Percentiles rank a stretch among this genome's conserved stretches.
Conservation (phyloP, 2,329 filamentous ascomycete genomes). For the Colletotrichum spaethianum region DNA sequence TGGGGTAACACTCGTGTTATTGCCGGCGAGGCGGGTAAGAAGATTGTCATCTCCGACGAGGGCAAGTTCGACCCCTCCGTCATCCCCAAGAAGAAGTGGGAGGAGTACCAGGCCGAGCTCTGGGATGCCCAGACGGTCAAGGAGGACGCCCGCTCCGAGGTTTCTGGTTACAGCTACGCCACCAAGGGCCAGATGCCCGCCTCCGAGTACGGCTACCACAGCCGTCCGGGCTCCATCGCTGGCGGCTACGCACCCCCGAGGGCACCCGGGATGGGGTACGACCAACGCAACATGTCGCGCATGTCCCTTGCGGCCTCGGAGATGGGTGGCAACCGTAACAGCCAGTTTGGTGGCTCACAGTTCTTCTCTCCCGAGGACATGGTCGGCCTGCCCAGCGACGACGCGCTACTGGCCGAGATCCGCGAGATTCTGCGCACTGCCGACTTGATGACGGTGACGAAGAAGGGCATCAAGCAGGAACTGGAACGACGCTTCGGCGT, state of each 20-base stretch:
- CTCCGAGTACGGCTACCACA: slow-evolving; percentile 80
- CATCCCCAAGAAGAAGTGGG: slow-evolving; percentile 99
- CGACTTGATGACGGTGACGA: slow-evolving; percentile 97
- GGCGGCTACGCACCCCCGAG: slow-evolving; percentile 53
- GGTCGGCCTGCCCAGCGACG: slow-evolving; percentile 85
- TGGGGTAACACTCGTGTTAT: slow-evolving; percentile 99
- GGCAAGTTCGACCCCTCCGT: slow-evolving; percentile 95
- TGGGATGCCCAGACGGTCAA: slow-evolving; percentile 95
- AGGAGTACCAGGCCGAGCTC: slow-evolving; percentile 97
- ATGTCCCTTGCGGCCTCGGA: slow-evolving; percentile 87
- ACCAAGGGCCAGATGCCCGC: slow-evolving; percentile 78
- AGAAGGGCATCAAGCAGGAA: slow-evolving; percentile 97
- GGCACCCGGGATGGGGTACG: slow-evolving; percentile 66
- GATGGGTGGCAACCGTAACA: slow-evolving; percentile 70
- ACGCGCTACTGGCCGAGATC: slow-evolving; percentile 92
- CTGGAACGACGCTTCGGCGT: slow-evolving; percentile 92
- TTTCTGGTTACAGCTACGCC: slow-evolving; percentile 94
- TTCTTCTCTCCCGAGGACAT: slow-evolving; percentile 77
- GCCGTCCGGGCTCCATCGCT: slow-evolving; percentile 69
- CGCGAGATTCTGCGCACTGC: slow-evolving; percentile 91
- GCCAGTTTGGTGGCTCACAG: slow-evolving; percentile 72
- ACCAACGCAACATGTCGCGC: slow-evolving; percentile 68
- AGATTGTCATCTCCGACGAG: slow-evolving; percentile 94
- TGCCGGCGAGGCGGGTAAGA: slow-evolving; percentile 91
- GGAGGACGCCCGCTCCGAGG: slow-evolving; percentile 85